These are phyloP conservation scores for Nigrospora sphaerica DNA, from an alignment of 2,329 filamentous ascomycete genomes.

Conservation along the genomic window DNA sequence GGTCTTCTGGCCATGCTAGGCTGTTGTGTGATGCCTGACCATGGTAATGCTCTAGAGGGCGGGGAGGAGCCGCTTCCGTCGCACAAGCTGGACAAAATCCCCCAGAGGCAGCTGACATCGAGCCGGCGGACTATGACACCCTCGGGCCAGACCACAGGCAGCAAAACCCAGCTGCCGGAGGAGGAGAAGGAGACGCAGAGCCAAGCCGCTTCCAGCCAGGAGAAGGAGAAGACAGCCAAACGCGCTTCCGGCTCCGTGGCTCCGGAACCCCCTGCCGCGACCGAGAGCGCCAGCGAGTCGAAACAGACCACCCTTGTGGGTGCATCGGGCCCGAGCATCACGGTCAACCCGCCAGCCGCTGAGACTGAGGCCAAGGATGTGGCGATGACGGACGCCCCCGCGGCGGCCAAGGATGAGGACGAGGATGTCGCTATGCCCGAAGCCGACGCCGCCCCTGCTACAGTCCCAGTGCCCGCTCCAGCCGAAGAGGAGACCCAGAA, in stretches of 20 bases:
- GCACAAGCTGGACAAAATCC: slow-evolving; percentile 52
- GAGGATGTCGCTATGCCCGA: slow-evolving; percentile 65
- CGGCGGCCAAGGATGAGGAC: slow-evolving; percentile 39
- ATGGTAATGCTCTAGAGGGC: slow-evolving; percentile 44
- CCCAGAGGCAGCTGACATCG: slow-evolving; percentile 45
- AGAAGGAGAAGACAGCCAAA: slow-evolving; percentile 31
- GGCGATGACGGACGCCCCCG: slow-evolving; percentile 24
- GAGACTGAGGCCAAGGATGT: slow-evolving; percentile 26
- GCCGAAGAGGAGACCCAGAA: slow-evolving; percentile 32
- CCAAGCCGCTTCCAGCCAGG: slow-evolving; percentile 19
- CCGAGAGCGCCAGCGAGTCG: slow-evolving; percentile 35
- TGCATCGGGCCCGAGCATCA: slow-evolving; percentile 29
- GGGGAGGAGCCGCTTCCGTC: slow-evolving; percentile 44
- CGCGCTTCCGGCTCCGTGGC: slow-evolving; percentile 37
- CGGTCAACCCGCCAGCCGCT: slow-evolving; percentile 29
- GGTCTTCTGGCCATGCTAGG: slow-evolving; percentile 55
- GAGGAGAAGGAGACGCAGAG: slow-evolving; percentile 34
- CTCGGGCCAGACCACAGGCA: slow-evolving; percentile 38
- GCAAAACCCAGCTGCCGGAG: slow-evolving; percentile 37
- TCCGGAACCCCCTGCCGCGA: slow-evolving; percentile 35
- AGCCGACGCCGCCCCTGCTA: slow-evolving; percentile 41
- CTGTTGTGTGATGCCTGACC: slow-evolving; percentile 60
- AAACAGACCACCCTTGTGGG: slow-evolving; percentile 35
- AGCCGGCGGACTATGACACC: slow-evolving; percentile 46
- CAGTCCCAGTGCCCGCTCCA: slow-evolving; percentile 31